These are phyloP conservation scores for Rutstroemia sp. DNA, from an alignment of 2,329 filamentous ascomycete genomes.

Conservation along the genomic window DNA sequence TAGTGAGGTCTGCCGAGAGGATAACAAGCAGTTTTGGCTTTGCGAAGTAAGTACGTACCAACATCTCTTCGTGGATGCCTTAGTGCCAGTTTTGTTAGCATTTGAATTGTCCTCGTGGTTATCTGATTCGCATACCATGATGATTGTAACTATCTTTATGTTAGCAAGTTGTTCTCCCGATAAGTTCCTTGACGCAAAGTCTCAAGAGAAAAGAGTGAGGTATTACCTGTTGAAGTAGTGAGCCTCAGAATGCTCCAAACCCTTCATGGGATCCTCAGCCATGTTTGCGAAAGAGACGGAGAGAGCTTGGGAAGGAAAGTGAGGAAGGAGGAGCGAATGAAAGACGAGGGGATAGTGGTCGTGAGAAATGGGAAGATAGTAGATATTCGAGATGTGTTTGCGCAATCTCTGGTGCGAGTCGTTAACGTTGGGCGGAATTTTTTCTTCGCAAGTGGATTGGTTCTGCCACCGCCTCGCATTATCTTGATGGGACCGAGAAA, in stretches of 20 bases:
- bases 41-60: conserved; percentile 55
- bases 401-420: background rate
- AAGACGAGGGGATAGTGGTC: background rate
- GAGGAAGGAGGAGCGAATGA: conserved; percentile 3
- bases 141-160: conserved; percentile 74
- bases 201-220: background rate
- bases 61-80: conserved; percentile 98
- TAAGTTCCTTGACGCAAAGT: background rate
- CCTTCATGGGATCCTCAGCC: conserved; percentile 46
- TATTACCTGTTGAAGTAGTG: conserved; percentile 96
- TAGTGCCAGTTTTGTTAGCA: conserved; percentile 29
- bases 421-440: background rate
- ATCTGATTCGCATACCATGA: conserved; percentile 61
- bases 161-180: conserved; percentile 15
- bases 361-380: background rate
- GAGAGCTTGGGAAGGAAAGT: conserved; percentile 1
- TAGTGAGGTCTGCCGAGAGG: conserved; percentile 4
- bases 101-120: conserved; percentile 15
- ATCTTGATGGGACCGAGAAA: background rate
- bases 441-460: background rate
- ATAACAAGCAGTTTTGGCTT: conserved; percentile 6
- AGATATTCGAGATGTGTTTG: background rate
- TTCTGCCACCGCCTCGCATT: background rate
- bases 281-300: conserved; percentile 19
- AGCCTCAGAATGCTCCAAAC: conserved; percentile 63